Percentiles rank a stretch among this genome's conserved stretches.
These are phyloP conservation scores for Clathrospora elynae DNA, from an alignment of 2,329 filamentous ascomycete species.

Conservation along the genomic window DNA sequence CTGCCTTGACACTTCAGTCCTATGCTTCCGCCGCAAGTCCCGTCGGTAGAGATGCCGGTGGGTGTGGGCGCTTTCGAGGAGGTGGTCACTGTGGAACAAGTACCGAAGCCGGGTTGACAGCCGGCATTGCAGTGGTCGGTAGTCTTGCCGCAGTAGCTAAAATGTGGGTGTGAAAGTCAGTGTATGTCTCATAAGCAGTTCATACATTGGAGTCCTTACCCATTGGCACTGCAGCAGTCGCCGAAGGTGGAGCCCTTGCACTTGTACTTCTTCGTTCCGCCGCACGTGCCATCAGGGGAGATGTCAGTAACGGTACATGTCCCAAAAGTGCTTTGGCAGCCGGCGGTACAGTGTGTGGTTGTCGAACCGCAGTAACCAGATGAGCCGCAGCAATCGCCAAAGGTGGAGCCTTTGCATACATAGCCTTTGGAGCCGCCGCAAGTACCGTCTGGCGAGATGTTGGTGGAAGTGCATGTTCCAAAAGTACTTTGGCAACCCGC, in stretches of 20 bases:
- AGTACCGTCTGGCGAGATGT: conserved; percentile 9
- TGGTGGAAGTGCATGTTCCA: conserved; percentile 8
- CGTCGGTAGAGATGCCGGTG: conserved; percentile 16
- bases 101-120: conserved; percentile 16
- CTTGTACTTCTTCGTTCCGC: conserved; percentile 11
- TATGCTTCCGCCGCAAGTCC: conserved; percentile 20
- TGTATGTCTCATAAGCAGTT: neutral
- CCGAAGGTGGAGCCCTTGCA: conserved; percentile 14
- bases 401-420: conserved; percentile 9
- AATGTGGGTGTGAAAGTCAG: neutral
- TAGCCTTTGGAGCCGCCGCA: conserved; percentile 14
- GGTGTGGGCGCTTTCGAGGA: neutral
- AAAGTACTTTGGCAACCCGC: conserved; percentile 18
- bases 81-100: conserved; percentile 3
- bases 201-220: neutral
- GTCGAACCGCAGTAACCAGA: conserved; percentile 10
- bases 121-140: conserved; percentile 12
- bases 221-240: conserved; percentile 11
- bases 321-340: conserved; percentile 18
- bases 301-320: conserved; percentile 10
- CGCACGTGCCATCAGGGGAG: conserved; percentile 18
- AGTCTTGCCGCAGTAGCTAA: conserved; percentile 8
- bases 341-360: conserved; percentile 10
- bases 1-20: conserved; percentile 17
- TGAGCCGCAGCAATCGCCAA: conserved; percentile 15